Base-by-base conservation (phyloP, 345 rosid genomes). In the Dovyalis caffra region DNA sequence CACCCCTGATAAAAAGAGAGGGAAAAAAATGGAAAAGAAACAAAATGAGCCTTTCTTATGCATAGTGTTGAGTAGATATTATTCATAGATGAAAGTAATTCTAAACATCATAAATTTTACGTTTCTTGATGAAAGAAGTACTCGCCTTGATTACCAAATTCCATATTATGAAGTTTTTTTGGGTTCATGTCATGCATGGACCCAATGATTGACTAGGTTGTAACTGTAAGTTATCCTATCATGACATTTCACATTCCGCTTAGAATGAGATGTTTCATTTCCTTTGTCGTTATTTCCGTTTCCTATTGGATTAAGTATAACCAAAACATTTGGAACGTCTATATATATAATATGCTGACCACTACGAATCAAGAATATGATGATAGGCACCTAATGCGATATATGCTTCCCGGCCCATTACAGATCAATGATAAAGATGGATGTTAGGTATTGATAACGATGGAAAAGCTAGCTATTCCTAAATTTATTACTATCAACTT, bases 381-480 rank as follows among this genome's bases (percentile, higher is more conserved):
- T 32, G 47, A 16, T n/a, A 29, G 31, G 23, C 29, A 34, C 64
- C 47, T n/a, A 56, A 56, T 34, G 10, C 62, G 23, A 5, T 31
- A 9, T 20, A 20, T 23, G 11, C 28, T 51, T 32, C 62, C 31
- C n/a, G n/a, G n/a, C n/a, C 16, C 6, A 6, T 33, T 20, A 40
- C 43, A 12, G 15, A 29, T 21, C 21, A 0, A 21, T 21, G 76
- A 73, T 45, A 73, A 63, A 63, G 76, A 64, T 63, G 10, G 76
- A 18, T 47, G 69, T 73, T 62, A 63, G 76, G 76, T 73, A 34
- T 40, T 60, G 62, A 63, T 63, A n/a, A 33, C 20, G 69, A 73
- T 47, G 28, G 21, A 21, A 51, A 56, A 56, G 61, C 37, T 16
- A 49, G 35, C 37, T 21, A 31, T 28, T 6, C 33, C 35, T 16